Percentiles rank a stretch among this genome's conserved stretches.
phyloP scores from a whole-genome alignment of 108 stramenopile genomes.

The Cylindrotheca fusiformis region DNA sequence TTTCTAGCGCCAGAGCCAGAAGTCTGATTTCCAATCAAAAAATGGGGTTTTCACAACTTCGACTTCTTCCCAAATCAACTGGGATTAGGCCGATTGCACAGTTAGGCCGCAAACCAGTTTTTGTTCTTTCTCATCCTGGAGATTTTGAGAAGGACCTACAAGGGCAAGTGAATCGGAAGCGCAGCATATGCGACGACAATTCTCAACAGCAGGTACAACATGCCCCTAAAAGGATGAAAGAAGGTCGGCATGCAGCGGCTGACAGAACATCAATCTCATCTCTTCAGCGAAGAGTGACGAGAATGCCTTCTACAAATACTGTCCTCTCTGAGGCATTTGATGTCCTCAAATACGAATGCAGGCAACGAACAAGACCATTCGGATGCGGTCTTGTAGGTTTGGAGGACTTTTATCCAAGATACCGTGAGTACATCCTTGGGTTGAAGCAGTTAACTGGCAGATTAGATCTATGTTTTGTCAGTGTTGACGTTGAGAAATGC shows the following conservation, averaged over 20 bases:
- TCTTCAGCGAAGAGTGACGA: background rate
- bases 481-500: conserved; percentile 80
- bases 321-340: conserved; percentile 59
- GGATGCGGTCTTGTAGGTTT: conserved; percentile 70
- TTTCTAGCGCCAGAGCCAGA: conserved; percentile 27
- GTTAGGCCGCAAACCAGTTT: conserved; percentile 28
- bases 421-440: conserved; percentile 41
- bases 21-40: conserved; percentile 34
- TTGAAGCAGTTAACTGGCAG: conserved; percentile 6
- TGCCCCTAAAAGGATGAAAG: conserved; percentile 14
- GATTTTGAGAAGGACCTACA: no score
- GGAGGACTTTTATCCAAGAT: conserved; percentile 60
- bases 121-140: background rate
- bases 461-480: conserved; percentile 62
- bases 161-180: no score
- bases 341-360: conserved; percentile 64
- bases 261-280: no score
- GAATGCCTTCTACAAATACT: conserved; percentile 43
- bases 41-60: conserved; percentile 66
- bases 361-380: conserved; percentile 32
- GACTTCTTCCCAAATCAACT: conserved; percentile 73
- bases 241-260: no score
- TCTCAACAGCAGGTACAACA: background rate
- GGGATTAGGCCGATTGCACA: conserved; percentile 82
- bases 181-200: no score